Conservation (phyloP, 345 rosid species). For the Combretum micranthum region DNA sequence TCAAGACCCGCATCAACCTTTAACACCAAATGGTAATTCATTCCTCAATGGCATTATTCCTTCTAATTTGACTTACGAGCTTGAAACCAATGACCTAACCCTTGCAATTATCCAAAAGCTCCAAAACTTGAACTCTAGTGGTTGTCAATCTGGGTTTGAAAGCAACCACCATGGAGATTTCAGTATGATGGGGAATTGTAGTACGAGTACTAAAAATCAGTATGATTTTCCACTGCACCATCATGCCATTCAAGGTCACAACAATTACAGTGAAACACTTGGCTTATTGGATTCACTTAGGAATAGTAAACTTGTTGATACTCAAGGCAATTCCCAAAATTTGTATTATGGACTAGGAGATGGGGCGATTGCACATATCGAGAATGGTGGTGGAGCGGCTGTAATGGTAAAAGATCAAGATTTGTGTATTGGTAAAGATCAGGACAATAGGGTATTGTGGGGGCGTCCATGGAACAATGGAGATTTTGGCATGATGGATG, state of each 20-base stretch:
- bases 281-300: slow-evolving; percentile 3
- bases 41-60: no score
- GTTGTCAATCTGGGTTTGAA: background rate
- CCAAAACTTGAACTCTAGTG: background rate
- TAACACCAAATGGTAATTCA: background rate
- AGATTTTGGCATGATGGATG: slow-evolving; percentile 3
- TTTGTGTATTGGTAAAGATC: slow-evolving; percentile 25
- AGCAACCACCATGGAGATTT: no score
- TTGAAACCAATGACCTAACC: background rate
- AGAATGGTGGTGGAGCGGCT: slow-evolving; percentile 21
- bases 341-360: slow-evolving; percentile 39
- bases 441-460: slow-evolving; percentile 38
- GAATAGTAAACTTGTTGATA: slow-evolving; percentile 36
- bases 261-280: no score
- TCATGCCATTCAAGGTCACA: background rate
- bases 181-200: no score
- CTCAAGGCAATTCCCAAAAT: slow-evolving; percentile 32
- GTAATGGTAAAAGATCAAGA: slow-evolving; percentile 51
- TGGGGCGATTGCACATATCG: slow-evolving; percentile 27
- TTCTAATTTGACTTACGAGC: no score
- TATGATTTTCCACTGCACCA: background rate
- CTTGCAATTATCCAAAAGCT: slow-evolving; percentile 3
- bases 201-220: no score
- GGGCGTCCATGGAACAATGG: slow-evolving; percentile 70
- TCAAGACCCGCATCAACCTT: background rate